Evolutionary conservation across 345 rosid genomes (phyloP).

Genomic region (Eucalyptus tenuipes): DNA sequence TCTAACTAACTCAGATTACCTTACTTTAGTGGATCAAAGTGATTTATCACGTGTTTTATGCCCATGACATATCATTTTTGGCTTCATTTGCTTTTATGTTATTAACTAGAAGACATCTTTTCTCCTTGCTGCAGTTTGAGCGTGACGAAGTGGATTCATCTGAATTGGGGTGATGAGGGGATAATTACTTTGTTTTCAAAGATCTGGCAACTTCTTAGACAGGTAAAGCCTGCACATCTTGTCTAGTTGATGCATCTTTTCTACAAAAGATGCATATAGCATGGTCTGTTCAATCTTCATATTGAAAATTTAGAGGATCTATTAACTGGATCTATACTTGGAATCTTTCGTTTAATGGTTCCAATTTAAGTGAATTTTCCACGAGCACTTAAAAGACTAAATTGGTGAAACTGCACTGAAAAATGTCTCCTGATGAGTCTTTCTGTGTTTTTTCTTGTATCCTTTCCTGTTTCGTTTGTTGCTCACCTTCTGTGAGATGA

Average conservation of each 20-base stretch:
- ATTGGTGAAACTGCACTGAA: neutral
- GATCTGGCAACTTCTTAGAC: slow-evolving; percentile 70
- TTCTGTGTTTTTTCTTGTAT: neutral
- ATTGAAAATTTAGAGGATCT: neutral
- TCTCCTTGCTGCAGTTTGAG: slow-evolving; percentile 50
- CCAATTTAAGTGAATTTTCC: neutral
- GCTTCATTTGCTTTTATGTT: neutral
- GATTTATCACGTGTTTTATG: neutral
- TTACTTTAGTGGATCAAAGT: neutral
- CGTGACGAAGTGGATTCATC: slow-evolving; percentile 94
- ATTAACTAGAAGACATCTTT: neutral
- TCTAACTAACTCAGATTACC: neutral
- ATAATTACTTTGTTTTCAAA: slow-evolving; percentile 59
- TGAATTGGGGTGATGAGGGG: slow-evolving; percentile 97
- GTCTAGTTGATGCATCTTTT: neutral
- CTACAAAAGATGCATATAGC: neutral
- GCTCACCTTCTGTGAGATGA: neutral
- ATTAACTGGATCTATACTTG: neutral
- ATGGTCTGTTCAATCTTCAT: neutral
- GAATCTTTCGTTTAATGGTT: neutral
- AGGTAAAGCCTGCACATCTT: slow-evolving; percentile 24
- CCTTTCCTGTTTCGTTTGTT: neutral
- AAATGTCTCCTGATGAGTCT: neutral
- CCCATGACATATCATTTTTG: neutral
- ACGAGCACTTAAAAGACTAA: neutral